These are phyloP conservation scores for Luffa aegyptiaca DNA, from an alignment of 306 rosid species.

Conservation along the genomic window DNA sequence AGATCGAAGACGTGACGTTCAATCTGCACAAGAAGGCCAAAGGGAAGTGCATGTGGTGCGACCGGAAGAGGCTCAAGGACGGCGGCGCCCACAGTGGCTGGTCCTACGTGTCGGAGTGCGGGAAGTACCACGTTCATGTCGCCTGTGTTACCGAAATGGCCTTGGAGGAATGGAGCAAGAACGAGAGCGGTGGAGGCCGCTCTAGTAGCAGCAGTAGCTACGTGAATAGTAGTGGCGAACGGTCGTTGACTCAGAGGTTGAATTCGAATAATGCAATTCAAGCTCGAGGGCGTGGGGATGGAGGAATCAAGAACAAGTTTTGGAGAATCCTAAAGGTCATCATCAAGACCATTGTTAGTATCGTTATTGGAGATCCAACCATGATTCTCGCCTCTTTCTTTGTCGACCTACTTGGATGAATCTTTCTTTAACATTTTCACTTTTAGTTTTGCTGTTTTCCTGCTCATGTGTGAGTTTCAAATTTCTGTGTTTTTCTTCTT, in stretches of 20 bases:
- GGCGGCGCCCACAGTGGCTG: background rate
- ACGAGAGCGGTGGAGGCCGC: background rate
- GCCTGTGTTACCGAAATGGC: background rate
- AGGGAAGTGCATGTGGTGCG: background rate
- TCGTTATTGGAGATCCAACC: slow-evolving; percentile 11
- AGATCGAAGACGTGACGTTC: background rate
- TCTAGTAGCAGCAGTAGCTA: background rate
- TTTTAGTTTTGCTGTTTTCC: no score
- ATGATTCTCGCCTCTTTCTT: background rate
- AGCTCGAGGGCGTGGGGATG: background rate
- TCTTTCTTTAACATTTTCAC: background rate
- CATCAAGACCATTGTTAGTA: background rate
- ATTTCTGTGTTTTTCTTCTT: background rate
- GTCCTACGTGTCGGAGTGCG: slow-evolving; percentile 4
- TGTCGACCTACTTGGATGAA: background rate
- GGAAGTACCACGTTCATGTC: slow-evolving; percentile 2
- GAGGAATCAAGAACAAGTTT: background rate
- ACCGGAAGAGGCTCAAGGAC: background rate
- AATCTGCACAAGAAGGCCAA: background rate
- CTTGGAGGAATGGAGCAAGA: background rate
- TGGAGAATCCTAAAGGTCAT: background rate
- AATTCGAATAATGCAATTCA: background rate
- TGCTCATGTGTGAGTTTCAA: background rate
- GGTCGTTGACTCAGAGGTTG: background rate
- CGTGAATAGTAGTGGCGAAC: background rate